Conservation (phyloP, 495 filamentous ascomycete species). For the Rusavskia elegans region DNA sequence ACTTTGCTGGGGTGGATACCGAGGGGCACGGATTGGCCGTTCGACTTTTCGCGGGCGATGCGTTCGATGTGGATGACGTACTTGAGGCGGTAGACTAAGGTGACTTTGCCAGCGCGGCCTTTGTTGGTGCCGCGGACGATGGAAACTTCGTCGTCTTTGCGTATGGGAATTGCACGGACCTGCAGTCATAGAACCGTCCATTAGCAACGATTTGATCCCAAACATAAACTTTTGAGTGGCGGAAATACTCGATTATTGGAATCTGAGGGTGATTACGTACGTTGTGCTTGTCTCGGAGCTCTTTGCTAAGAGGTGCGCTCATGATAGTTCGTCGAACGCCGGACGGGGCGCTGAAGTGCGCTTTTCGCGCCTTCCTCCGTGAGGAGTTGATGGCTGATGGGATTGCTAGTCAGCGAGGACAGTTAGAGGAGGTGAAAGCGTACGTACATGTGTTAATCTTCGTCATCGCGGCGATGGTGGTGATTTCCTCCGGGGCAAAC, state of each 20-base stretch:
- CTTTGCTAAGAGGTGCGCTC: constrained; percentile 86
- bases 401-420: background rate
- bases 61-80: constrained; percentile 88
- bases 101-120: constrained; percentile 80
- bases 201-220: background rate
- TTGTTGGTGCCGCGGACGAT: constrained; percentile 82
- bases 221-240: no score
- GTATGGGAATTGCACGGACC: constrained; percentile 93
- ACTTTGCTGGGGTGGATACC: constrained; percentile 86
- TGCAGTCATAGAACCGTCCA: constrained; percentile 18
- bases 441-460: constrained; percentile 14
- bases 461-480: constrained; percentile 10
- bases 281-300: constrained; percentile 90
- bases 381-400: constrained; percentile 55
- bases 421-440: background rate
- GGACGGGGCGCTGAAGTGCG: constrained; percentile 86
- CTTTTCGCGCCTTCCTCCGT: constrained; percentile 93
- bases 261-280: constrained; percentile 29
- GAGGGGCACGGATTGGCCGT: constrained; percentile 77
- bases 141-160: constrained; percentile 91
- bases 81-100: constrained; percentile 93
- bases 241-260: no score
- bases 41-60: constrained; percentile 83
- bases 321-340: constrained; percentile 84
- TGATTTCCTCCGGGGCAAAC: background rate